These are phyloP conservation scores for Rhodosporidiobolus sp. DNA, from an alignment of 768 basidiomycete genomes.

Conservation along the genomic window DNA sequence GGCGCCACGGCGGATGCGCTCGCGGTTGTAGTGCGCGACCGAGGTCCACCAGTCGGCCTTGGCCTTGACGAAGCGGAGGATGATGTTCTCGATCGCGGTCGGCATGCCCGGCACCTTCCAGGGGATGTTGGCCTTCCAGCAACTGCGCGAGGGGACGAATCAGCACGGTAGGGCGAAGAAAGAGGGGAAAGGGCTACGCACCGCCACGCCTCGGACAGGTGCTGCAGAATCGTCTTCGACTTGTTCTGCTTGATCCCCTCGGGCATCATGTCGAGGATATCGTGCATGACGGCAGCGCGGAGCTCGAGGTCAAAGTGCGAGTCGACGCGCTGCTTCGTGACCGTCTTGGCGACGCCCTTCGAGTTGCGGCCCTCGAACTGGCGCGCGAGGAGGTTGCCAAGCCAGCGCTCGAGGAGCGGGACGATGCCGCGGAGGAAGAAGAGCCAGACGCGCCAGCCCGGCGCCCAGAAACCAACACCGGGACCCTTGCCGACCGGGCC, in stretches of 20 bases:
- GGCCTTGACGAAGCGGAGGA: conserved; percentile 96
- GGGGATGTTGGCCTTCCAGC: conserved; percentile 65
- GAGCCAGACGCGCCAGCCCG: conserved; percentile 98
- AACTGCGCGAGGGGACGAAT: conserved; percentile 5
- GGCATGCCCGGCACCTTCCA: conserved; percentile 99
- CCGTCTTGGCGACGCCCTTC: conserved; percentile 78
- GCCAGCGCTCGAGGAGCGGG: conserved; percentile 93
- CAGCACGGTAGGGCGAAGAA: not conserved
- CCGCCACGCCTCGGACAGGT: conserved; percentile 96
- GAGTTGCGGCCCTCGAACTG: conserved; percentile 95
- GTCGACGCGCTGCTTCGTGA: conserved; percentile 98
- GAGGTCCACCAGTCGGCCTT: conserved; percentile 99
- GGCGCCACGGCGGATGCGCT: conserved; percentile 92
- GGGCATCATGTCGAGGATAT: conserved; percentile 99
- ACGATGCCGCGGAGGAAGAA: conserved; percentile 99
- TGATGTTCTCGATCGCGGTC: conserved; percentile 98
- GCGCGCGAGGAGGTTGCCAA: conserved; percentile 92
- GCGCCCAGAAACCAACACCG: conserved; percentile 98
- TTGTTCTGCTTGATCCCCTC: conserved; percentile 99
- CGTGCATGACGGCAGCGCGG: conserved; percentile 98
- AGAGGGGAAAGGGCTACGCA: conserved; percentile 56
- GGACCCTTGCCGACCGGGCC: conserved; percentile 99
- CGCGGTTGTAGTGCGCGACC: conserved; percentile 97
- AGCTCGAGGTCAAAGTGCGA: conserved; percentile 97
- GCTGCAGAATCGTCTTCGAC: conserved; percentile 98